Base-by-base conservation (phyloP, 2,329 filamentous ascomycete species). In the Stylonectria norvegica region DNA sequence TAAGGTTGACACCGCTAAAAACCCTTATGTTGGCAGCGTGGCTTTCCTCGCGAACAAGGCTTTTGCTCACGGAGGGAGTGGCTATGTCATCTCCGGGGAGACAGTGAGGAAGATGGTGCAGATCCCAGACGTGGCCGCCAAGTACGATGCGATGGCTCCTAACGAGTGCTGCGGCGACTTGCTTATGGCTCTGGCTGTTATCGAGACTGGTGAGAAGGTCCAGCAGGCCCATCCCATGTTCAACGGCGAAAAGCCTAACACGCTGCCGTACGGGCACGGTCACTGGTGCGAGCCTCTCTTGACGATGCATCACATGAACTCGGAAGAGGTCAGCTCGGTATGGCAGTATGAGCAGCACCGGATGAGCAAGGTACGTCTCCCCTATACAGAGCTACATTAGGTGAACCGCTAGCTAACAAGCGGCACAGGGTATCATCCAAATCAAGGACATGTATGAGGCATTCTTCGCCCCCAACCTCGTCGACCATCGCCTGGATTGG, bases 221-320 rank as follows among this genome's bases (percentile, higher is more conserved):
- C 63, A 61, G 29, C 63, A 72, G 38, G 62, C 64, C 3, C 69
- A 69, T 51, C 76, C 76, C 14, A 73, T 77, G 69, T 68, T 79
- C 51, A 76, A 78, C 47, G 73, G 73, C 43, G 73, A 79, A 49
- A 76, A 75, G 53, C 72, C 73, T 4, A 69, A 62, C 25, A 74
- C 71, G 8, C 53, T 78, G 20, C 70, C 72, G 5, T 77, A 67
- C 42, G 67, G 70, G 1, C 61, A 60, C 4, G 64, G 58, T 8
- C 72, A 76, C 45, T 79, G 76, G 75, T 79, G 76, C 45, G 71
- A 78, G 51, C 75, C 75, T 5, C 65, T 76, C n/a, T 55, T 79
- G 28, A 76, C 75, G 4, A 75, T 79, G 72, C 74, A 78, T 49
- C 73, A 77, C 50, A 68, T 79, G 57, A 68, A 69, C 33, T 64